Evolutionary conservation across 768 basidiomycete genomes (phyloP).

Genomic region (Podaxis rugospora): DNA sequence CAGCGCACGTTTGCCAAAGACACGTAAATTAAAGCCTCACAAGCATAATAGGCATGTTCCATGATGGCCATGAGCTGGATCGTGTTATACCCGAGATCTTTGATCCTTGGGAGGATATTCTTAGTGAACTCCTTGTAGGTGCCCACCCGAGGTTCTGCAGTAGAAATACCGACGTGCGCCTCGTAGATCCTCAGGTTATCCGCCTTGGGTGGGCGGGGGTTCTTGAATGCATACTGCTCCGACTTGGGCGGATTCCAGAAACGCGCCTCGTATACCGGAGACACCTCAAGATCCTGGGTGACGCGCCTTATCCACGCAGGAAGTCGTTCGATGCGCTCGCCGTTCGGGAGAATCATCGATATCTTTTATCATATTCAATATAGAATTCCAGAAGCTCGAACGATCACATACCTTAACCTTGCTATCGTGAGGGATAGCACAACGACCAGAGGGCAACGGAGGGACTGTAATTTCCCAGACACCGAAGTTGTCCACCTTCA

Average conservation of each 20-base stretch:
- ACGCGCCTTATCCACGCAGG: constrained; percentile 95
- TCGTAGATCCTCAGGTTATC: constrained; percentile 83
- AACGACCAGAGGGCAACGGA: constrained; percentile 58
- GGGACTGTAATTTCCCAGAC: constrained; percentile 85
- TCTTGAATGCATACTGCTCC: constrained; percentile 77
- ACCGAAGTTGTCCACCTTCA: constrained; percentile 82
- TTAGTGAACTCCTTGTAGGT: constrained; percentile 94
- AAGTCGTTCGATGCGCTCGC: constrained; percentile 82
- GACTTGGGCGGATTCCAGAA: constrained; percentile 93
- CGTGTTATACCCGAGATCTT: constrained; percentile 89
- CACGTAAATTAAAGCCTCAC: constrained; percentile 41
- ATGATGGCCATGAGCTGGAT: constrained; percentile 99
- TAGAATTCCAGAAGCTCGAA: not conserved
- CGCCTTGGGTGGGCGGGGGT: constrained; percentile 65
- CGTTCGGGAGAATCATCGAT: constrained; percentile 80
- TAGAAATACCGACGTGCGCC: constrained; percentile 97
- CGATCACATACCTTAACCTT: constrained; percentile 74
- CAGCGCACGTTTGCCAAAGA: not conserved
- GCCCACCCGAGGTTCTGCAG: constrained; percentile 80
- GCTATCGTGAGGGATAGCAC: constrained; percentile 90
- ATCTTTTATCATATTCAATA: constrained; percentile 47
- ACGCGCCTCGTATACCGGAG: constrained; percentile 92
- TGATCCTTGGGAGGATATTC: constrained; percentile 82
- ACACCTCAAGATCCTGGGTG: constrained; percentile 87
- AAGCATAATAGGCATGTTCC: constrained; percentile 98